phyloP scores from a whole-genome alignment of 2,329 filamentous ascomycete genomes.

The Aureobasidium sp. region DNA sequence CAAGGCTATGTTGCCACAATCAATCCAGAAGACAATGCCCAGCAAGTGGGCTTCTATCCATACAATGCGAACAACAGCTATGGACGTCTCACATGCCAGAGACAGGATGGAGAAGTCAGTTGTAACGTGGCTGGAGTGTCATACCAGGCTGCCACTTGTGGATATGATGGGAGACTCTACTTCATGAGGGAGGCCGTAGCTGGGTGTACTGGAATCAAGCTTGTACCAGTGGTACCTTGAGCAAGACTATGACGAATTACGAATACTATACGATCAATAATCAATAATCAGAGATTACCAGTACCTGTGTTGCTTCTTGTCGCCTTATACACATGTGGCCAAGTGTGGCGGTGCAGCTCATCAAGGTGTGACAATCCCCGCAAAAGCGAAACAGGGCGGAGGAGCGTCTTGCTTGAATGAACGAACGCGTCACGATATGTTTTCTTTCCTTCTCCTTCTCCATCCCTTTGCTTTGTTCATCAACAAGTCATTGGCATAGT shows the following conservation, averaged over 20 bases:
- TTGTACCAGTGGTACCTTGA: not conserved
- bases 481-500: not conserved
- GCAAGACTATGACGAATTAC: not conserved
- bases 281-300: not conserved
- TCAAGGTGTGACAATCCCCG: not conserved
- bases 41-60: not conserved
- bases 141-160: not conserved
- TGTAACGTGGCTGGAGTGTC: not conserved
- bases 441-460: constrained; percentile 11
- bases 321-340: not conserved
- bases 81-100: not conserved
- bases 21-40: not conserved
- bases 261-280: not conserved
- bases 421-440: not conserved
- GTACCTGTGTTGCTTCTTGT: too few relatives aligned
- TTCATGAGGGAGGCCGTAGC: not conserved
- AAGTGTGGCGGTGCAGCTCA: not conserved
- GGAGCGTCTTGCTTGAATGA: not conserved
- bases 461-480: constrained; percentile 16
- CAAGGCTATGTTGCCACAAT: not conserved
- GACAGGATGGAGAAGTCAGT: not conserved
- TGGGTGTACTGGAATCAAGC: not conserved
- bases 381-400: not conserved
- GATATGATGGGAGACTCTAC: not conserved
- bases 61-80: not conserved